Evolutionary conservation across 2,329 filamentous ascomycete genomes (phyloP), one percentile per base, ranked within the genome.

Genomic region (Fusarium sp.): DNA sequence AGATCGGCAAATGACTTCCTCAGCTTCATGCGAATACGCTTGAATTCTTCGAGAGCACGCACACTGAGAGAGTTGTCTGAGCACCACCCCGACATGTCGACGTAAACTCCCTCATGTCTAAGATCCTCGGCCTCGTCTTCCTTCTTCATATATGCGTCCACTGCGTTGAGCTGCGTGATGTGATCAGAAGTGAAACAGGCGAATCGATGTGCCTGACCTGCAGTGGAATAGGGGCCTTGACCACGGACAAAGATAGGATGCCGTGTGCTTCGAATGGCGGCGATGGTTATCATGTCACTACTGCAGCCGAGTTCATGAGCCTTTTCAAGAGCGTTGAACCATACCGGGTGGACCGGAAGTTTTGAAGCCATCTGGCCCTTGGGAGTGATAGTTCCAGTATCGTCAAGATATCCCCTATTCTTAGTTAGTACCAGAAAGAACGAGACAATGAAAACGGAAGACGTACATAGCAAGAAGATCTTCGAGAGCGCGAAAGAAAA

Each of bases 401-500:
- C 39, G 8, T 26, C n/a, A 15, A 52, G 34, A 51, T 65, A 67
- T 8, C 44, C 61, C 64, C 64, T 67, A 22, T 6, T 14, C 20
- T 28, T 30, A 38, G 18, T 54, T 38, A 54, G 34, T 26, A 14
- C 24, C 32, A 17, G 14, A 36, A 36, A 26, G 14, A 12, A 54
- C 14, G 10, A 38, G 51, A 28, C 22, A 17, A 38, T 22, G 18
- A 17, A 38, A 12, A 22, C 14, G 32, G 18, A 36, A 28, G 51
- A 28, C 34, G 22, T 41, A 65, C 64, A 67, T 63, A 26, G 32
- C 12, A 15, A 34, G 20, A 26, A 66, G 24, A 78, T 98, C 95
- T 76, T 98, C 96, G 0, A 99, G 87, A 0, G 95, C 95, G 7
- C 92, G 94, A 15, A 99, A 86, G 79, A 98, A 98, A 0, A 98